These are phyloP conservation scores for Pyrenophora seminiperda DNA, from an alignment of 2,329 filamentous ascomycete genomes.

Conservation along the genomic window DNA sequence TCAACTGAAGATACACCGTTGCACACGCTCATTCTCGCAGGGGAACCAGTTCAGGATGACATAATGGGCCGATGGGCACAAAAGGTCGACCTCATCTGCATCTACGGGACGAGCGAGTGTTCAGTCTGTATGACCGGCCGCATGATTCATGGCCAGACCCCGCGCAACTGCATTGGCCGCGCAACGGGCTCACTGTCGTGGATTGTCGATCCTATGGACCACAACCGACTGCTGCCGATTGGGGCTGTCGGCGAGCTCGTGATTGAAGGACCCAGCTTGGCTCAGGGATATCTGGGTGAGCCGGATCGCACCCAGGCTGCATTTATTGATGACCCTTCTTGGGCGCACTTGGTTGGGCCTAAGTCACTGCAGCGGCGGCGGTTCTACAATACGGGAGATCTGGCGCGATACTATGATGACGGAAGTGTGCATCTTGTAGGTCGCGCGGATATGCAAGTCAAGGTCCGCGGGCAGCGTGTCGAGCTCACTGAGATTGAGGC, in stretches of 20 bases:
- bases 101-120: too few species aligned
- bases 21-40: too few species aligned
- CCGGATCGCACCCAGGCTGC: slow-evolving; percentile 31
- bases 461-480: slow-evolving; percentile 27
- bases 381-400: slow-evolving; percentile 29
- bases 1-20: too few species aligned
- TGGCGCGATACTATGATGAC: slow-evolving; percentile 20
- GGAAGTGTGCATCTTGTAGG: slow-evolving; percentile 22
- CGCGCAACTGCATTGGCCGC: background rate
- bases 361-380: background rate
- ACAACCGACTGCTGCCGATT: slow-evolving; percentile 17
- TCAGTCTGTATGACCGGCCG: too few species aligned
- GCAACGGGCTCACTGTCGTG: slow-evolving; percentile 38
- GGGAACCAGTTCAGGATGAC: too few species aligned
- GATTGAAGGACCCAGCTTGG: slow-evolving; percentile 58
- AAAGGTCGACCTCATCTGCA: too few species aligned
- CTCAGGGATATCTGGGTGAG: slow-evolving; percentile 33
- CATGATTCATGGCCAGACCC: too few species aligned
- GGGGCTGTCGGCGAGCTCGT: slow-evolving; percentile 54
- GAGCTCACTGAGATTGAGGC: slow-evolving; percentile 29
- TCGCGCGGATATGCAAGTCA: slow-evolving; percentile 28
- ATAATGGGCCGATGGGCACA: too few species aligned
- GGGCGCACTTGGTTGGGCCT: background rate
- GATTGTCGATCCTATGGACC: slow-evolving; percentile 38
- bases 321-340: slow-evolving; percentile 39